Evolutionary conservation across 2,329 filamentous ascomycete genomes (phyloP).

Genomic region (Claviceps pusilla): DNA sequence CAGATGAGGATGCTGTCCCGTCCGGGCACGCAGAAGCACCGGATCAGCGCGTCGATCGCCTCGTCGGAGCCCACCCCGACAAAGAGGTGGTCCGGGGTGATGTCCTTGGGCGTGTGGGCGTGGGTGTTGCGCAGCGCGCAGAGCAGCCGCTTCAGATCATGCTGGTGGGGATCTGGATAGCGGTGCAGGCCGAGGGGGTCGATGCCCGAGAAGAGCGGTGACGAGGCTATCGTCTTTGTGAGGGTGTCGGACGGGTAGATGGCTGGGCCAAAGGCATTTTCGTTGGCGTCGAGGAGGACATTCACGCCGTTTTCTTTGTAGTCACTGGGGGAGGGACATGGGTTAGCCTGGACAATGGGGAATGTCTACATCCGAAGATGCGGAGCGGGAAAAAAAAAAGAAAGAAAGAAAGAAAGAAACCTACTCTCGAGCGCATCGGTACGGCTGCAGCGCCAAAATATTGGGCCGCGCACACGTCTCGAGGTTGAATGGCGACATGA

Average conservation of each 20-base stretch:
- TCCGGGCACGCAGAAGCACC: slow-evolving; percentile 82
- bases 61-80: slow-evolving; percentile 94
- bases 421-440: slow-evolving; percentile 69
- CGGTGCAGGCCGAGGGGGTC: slow-evolving; percentile 75
- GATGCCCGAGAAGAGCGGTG: slow-evolving; percentile 27
- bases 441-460: slow-evolving; percentile 61
- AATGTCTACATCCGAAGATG: too few relatives aligned
- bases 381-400: neutral
- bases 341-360: slow-evolving; percentile 4
- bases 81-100: slow-evolving; percentile 75
- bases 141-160: slow-evolving; percentile 68
- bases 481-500: slow-evolving; percentile 54
- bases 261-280: slow-evolving; percentile 87
- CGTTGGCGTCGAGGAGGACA: slow-evolving; percentile 90
- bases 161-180: slow-evolving; percentile 93
- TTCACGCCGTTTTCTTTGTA: slow-evolving; percentile 98
- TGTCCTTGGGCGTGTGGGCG: slow-evolving; percentile 55
- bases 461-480: slow-evolving; percentile 62
- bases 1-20: slow-evolving; percentile 85
- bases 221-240: slow-evolving; percentile 18
- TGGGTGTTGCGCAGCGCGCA: slow-evolving; percentile 80
- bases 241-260: slow-evolving; percentile 38
- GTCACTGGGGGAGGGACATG: slow-evolving; percentile 43
- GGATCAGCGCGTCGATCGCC: slow-evolving; percentile 84
- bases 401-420: neutral